phyloP scores from a whole-genome alignment of 495 filamentous ascomycete species.

The Aspergillus diversus region DNA sequence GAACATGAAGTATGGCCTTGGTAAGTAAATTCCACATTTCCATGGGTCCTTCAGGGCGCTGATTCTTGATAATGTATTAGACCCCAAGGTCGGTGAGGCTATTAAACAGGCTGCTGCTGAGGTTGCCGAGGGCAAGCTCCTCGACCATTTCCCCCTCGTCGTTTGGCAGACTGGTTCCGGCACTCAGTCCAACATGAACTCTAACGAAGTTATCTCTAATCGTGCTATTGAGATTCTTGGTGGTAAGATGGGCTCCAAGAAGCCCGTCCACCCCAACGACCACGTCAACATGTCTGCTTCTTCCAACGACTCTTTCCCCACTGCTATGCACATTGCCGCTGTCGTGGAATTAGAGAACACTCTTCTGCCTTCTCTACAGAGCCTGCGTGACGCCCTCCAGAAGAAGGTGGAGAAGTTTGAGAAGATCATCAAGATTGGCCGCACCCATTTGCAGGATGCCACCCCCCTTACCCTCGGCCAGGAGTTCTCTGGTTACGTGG shows the following conservation, averaged over 20 bases:
- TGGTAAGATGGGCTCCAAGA: constrained; percentile 91
- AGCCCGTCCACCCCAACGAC: constrained; percentile 98
- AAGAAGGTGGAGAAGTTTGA: constrained; percentile 90
- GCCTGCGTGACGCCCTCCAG: constrained; percentile 80
- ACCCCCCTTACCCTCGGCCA: constrained; percentile 95
- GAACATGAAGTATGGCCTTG: constrained; percentile 93
- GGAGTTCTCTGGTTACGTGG: constrained; percentile 97
- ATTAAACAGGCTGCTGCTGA: constrained; percentile 94
- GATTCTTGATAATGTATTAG: constrained; percentile 38
- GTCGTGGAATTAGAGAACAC: constrained; percentile 88
- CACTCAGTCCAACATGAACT: constrained; percentile 99
- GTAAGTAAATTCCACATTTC: constrained; percentile 54
- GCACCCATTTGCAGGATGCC: constrained; percentile 96
- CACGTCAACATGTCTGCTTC: constrained; percentile 99
- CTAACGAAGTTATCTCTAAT: constrained; percentile 99
- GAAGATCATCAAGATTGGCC: constrained; percentile 96
- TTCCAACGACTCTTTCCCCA: constrained; percentile 99
- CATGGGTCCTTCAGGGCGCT: background rate
- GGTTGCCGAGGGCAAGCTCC: constrained; percentile 89
- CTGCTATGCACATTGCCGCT: constrained; percentile 98
- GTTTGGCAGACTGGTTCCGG: constrained; percentile 99
- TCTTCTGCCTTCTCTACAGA: constrained; percentile 80
- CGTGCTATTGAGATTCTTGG: constrained; percentile 97
- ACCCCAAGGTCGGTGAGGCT: constrained; percentile 88
- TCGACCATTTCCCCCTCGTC: constrained; percentile 98